Conservation (phyloP, 495 filamentous ascomycete genomes). For the Penicillium dipodomyicola region DNA sequence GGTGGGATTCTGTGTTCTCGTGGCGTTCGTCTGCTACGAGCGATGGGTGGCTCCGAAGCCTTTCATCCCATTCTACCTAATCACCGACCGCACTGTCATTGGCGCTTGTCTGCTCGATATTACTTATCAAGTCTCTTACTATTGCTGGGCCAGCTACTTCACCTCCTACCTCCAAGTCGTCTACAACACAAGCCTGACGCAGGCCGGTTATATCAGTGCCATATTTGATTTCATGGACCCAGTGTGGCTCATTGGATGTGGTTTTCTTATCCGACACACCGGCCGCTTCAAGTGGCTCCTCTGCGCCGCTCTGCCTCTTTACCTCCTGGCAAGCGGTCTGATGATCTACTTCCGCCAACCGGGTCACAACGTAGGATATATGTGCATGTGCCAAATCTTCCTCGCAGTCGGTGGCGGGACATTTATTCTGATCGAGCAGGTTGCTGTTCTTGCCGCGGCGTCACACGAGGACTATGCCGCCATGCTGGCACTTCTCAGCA, state of each 20-base stretch:
- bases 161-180: conserved; percentile 68
- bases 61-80: conserved; percentile 58
- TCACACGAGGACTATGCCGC: conserved; percentile 55
- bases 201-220: conserved; percentile 56
- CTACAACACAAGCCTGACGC: conserved; percentile 50
- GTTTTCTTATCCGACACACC: conserved; percentile 51
- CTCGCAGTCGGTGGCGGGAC: conserved; percentile 64
- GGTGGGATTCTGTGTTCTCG: conserved; percentile 52
- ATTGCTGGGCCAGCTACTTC: conserved; percentile 59
- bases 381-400: conserved; percentile 74
- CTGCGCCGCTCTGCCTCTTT: conserved; percentile 59
- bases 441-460: conserved; percentile 67
- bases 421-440: conserved; percentile 62
- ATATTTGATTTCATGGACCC: conserved; percentile 51
- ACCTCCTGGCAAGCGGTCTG: conserved; percentile 55
- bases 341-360: conserved; percentile 67
- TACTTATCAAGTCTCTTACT: conserved; percentile 54
- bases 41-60: conserved; percentile 49
- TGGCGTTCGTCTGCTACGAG: conserved; percentile 58
- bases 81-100: conserved; percentile 62
- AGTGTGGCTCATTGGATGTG: conserved; percentile 49
- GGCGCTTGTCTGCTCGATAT: conserved; percentile 58
- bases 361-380: conserved; percentile 55
- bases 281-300: conserved; percentile 52
- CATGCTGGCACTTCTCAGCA: conserved; percentile 36